Conservation (phyloP, 1,139 yeast species). For the Diutina siamensis region DNA sequence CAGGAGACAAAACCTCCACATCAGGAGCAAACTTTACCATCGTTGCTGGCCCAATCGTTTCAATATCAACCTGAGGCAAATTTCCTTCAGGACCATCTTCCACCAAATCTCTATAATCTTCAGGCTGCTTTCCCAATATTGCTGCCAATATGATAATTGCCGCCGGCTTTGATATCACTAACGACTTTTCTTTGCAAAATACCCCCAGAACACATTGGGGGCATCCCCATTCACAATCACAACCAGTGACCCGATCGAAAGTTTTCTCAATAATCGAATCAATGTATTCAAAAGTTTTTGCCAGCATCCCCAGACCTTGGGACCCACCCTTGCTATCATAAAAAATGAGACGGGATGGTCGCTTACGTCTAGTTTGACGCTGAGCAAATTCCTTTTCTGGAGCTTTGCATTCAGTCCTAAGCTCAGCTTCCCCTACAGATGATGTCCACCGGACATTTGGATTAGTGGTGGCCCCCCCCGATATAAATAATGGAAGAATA, state of each 20-base stretch:
- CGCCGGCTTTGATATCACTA: constrained; percentile 81
- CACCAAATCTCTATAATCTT: constrained; percentile 24
- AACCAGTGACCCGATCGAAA: constrained; percentile 42
- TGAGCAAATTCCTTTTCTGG: constrained; percentile 89
- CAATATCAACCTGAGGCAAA: constrained; percentile 55
- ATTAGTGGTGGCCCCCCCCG: constrained; percentile 27
- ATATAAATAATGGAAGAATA: constrained; percentile 48
- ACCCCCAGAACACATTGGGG: constrained; percentile 76
- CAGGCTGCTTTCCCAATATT: constrained; percentile 33
- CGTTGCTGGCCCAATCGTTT: constrained; percentile 49
- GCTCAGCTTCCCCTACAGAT: constrained; percentile 44
- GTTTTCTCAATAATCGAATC: constrained; percentile 56
- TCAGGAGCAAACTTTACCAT: constrained; percentile 46
- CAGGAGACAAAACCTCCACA: constrained; percentile 49
- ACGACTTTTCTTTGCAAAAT: constrained; percentile 67
- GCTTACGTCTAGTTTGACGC: constrained; percentile 49
- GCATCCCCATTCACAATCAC: constrained; percentile 83
- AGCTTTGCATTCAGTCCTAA: constrained; percentile 89
- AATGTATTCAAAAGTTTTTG: constrained; percentile 68
- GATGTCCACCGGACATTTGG: constrained; percentile 41
- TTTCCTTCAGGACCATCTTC: constrained; percentile 80
- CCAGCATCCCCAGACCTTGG: constrained; percentile 67
- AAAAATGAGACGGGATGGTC: constrained; percentile 82
- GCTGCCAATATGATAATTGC: constrained; percentile 59
- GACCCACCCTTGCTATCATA: constrained; percentile 75